phyloP scores from a whole-genome alignment of 495 filamentous ascomycete genomes.

The Cercophora scortea region DNA sequence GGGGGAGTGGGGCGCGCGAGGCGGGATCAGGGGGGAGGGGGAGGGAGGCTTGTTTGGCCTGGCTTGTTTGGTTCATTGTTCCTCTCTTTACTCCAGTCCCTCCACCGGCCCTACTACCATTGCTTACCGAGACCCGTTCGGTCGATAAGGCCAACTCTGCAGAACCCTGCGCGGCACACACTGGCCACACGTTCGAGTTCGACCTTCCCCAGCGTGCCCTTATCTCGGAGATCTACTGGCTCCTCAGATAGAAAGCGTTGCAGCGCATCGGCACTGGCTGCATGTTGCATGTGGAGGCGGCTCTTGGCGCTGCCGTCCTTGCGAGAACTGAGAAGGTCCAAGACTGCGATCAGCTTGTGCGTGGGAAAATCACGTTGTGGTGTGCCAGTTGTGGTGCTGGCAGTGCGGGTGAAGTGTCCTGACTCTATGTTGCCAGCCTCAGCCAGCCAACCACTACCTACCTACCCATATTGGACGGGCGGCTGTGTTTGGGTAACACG shows the following conservation, averaged over 20 bases:
- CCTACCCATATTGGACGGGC: no score
- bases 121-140: neutral
- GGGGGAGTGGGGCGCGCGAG: neutral
- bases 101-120: neutral
- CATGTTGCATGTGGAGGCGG: neutral
- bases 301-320: no score
- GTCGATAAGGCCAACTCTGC: neutral
- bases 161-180: no score
- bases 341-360: no score
- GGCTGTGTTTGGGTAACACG: no score
- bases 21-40: neutral
- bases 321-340: no score
- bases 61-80: neutral
- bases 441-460: no score
- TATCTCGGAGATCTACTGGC: slow-evolving; percentile 4
- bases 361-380: no score
- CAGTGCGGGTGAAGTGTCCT: no score
- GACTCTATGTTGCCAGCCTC: no score
- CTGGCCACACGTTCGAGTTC: neutral
- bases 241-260: slow-evolving; percentile 2
- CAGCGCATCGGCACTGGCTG: slow-evolving; percentile 12
- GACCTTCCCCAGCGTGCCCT: slow-evolving; percentile 8
- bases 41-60: neutral
- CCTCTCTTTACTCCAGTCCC: neutral
- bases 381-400: no score